A percentile compares a stretch with the other conserved stretches of the same genome.
These are phyloP conservation scores for Lathyrus tuberosus DNA, from an alignment of 306 rosid genomes.

Conservation along the genomic window DNA sequence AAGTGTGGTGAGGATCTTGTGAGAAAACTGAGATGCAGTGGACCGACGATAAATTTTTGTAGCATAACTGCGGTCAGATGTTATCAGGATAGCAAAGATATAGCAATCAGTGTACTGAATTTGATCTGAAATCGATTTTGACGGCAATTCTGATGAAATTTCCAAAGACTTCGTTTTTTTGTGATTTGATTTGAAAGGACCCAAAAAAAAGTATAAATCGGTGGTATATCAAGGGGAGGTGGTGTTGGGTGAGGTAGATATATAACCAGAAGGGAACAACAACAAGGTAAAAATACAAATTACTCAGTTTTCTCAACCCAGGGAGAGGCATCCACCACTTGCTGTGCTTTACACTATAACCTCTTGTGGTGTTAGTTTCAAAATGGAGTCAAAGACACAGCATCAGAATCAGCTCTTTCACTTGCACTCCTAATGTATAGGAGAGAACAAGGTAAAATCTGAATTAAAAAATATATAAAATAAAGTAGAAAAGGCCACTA, in stretches of 20 bases:
- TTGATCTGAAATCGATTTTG: constrained; percentile 60
- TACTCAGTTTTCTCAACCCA: constrained; percentile 82
- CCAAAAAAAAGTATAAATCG: constrained; percentile 56
- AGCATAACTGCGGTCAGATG: constrained; percentile 66
- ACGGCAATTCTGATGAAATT: constrained; percentile 49
- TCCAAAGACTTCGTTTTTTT: constrained; percentile 42
- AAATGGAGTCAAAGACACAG: constrained; percentile 96
- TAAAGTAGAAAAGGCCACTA: not conserved
- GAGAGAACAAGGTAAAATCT: constrained; percentile 77
- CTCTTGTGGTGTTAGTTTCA: constrained; percentile 87
- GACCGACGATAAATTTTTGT: constrained; percentile 58
- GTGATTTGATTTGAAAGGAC: constrained; percentile 44
- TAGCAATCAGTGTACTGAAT: constrained; percentile 65
- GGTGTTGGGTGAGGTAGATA: constrained; percentile 89
- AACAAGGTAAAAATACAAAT: constrained; percentile 76
- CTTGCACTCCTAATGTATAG: constrained; percentile 97
- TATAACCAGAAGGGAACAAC: constrained; percentile 65
- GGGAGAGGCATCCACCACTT: constrained; percentile 98
- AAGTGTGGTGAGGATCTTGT: constrained; percentile 22
- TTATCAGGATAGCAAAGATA: constrained; percentile 62
- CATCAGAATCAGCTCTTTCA: constrained; percentile 71
- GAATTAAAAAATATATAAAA: not conserved
- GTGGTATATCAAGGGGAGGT: constrained; percentile 82
- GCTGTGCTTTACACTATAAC: constrained; percentile 77
- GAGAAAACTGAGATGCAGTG: constrained; percentile 60